phyloP scores from a whole-genome alignment of 2,329 filamentous ascomycete species.

The Gnomoniopsis smithogilvyi region DNA sequence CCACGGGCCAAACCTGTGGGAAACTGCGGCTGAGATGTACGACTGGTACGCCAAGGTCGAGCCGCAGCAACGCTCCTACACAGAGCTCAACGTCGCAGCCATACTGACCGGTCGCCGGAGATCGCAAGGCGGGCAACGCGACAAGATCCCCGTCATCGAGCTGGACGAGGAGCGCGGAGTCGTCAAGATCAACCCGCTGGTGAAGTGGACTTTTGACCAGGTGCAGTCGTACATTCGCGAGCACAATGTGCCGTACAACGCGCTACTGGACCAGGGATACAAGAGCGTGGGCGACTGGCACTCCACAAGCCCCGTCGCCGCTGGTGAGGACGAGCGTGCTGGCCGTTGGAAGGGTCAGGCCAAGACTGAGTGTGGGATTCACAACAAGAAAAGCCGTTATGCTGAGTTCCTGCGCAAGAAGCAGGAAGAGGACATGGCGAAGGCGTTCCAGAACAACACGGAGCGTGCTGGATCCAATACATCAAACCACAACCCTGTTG shows the following conservation, averaged over 20 bases:
- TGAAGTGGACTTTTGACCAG: conserved; percentile 89
- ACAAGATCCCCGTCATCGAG: conserved; percentile 87
- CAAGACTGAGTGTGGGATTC: conserved; percentile 98
- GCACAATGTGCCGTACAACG: conserved; percentile 91
- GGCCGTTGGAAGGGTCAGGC: conserved; percentile 94
- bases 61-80: conserved; percentile 87
- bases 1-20: conserved; percentile 82
- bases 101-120: conserved; percentile 89
- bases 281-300: conserved; percentile 99
- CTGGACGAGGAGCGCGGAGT: conserved; percentile 82
- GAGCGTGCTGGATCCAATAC: conserved; percentile 13
- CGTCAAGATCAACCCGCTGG: conserved; percentile 96
- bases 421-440: conserved; percentile 19
- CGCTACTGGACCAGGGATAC: conserved; percentile 87
- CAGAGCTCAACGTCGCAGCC: conserved; percentile 81
- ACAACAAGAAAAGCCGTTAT: conserved; percentile 95
- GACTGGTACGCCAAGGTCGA: conserved; percentile 98
- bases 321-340: conserved; percentile 92
- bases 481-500: conserved; percentile 8
- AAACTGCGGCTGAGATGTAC: conserved; percentile 81
- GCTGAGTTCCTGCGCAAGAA: conserved; percentile 67
- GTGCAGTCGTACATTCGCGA: conserved; percentile 84
- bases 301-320: conserved; percentile 84
- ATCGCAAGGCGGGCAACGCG: conserved; percentile 90
- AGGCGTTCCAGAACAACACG: conserved; percentile 17